phyloP scores from a whole-genome alignment of 192 early-diverging fungal genomes.

The Backusella macrospora region DNA sequence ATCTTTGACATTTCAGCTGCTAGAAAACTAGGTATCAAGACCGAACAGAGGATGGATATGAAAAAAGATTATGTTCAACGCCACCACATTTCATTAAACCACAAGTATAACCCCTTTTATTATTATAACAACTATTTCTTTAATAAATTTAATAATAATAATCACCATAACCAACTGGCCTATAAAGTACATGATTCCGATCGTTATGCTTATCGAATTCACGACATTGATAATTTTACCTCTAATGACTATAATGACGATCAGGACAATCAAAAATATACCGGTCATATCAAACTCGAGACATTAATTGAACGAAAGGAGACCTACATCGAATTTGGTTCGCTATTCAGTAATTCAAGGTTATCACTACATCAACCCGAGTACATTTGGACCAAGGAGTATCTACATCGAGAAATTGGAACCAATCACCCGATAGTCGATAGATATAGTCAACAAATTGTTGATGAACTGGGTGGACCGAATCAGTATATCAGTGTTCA shows the following conservation, averaged over 20 bases:
- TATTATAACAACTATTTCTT: slow-evolving; percentile 14
- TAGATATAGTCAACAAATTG: slow-evolving; percentile 27
- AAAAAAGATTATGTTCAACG: slow-evolving; percentile 38
- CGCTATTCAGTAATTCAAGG: slow-evolving; percentile 44
- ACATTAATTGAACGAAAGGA: slow-evolving; percentile 39
- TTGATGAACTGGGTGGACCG: slow-evolving; percentile 26
- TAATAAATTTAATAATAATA: neutral
- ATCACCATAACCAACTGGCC: neutral
- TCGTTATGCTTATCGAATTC: slow-evolving; percentile 6
- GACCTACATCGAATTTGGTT: slow-evolving; percentile 44
- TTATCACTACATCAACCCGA: slow-evolving; percentile 32
- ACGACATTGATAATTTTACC: slow-evolving; percentile 7
- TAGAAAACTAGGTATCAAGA: slow-evolving; percentile 20
- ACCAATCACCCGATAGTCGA: slow-evolving; percentile 27
- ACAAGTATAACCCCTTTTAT: slow-evolving; percentile 1
- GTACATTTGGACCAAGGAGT: slow-evolving; percentile 11
- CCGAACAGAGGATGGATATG: slow-evolving; percentile 28
- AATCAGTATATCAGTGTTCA: slow-evolving; percentile 43
- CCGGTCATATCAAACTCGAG: slow-evolving; percentile 23
- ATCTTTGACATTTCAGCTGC: slow-evolving; percentile 26
- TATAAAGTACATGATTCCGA: slow-evolving; percentile 22
- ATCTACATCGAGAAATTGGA: slow-evolving; percentile 32
- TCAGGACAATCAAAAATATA: slow-evolving; percentile 10
- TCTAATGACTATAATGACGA: neutral
- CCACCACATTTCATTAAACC: slow-evolving; percentile 13